Evolutionary conservation across 1,284 basidiomycete species (phyloP).

Genomic region (Ganoderma lucidum): DNA sequence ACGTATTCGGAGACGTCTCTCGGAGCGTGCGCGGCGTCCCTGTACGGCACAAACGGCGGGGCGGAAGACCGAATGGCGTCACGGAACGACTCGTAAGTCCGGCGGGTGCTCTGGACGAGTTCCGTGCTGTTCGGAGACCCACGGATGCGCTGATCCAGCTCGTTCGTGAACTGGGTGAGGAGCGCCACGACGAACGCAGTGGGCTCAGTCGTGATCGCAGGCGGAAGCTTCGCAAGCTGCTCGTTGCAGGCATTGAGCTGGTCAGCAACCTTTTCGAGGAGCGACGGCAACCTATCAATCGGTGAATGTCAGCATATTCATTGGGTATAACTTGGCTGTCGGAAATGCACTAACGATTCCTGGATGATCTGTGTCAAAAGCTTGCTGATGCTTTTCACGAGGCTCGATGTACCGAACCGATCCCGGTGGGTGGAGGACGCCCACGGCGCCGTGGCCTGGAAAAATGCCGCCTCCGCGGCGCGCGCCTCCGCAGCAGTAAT

Average conservation of each 20-base stretch:
- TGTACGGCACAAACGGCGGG: constrained; percentile 47
- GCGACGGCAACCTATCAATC: constrained; percentile 51
- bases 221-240: constrained; percentile 53
- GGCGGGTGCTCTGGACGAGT: constrained; percentile 25
- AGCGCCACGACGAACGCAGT: constrained; percentile 53
- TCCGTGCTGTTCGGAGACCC: constrained; percentile 37
- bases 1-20: constrained; percentile 31
- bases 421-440: constrained; percentile 47
- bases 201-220: constrained; percentile 48
- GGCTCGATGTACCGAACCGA: constrained; percentile 63
- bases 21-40: constrained; percentile 20
- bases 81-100: constrained; percentile 19
- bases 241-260: constrained; percentile 46
- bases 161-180: constrained; percentile 54
- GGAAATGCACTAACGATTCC: constrained; percentile 14
- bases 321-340: too few species aligned
- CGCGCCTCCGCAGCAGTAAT: constrained; percentile 50
- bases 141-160: constrained; percentile 46
- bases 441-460: constrained; percentile 61
- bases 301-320: not conserved
- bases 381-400: constrained; percentile 60
- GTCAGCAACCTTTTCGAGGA: constrained; percentile 45
- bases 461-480: constrained; percentile 52
- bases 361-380: constrained; percentile 50
- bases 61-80: constrained; percentile 38